Base-by-base conservation (phyloP, 2,329 filamentous ascomycete genomes). In the Ceratocystis papillata region DNA sequence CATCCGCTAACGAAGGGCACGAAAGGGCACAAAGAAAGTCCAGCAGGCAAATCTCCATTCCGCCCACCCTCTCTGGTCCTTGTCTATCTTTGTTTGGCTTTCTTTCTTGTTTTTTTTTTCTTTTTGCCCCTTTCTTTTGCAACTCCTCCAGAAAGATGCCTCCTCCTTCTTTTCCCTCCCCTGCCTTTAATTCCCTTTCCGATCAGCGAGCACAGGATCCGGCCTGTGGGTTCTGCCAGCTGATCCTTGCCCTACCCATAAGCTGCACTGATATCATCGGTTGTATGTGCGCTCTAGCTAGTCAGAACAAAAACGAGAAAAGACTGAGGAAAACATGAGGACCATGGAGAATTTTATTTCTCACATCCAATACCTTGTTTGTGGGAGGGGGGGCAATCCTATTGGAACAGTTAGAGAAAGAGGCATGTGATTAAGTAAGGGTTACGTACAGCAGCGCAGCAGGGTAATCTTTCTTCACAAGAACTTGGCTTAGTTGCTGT, bases 221-320 rank as follows among this genome's bases (percentile, higher is more conserved):
- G 2, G 25, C 22, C 53, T 57, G 25, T 57, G 25, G 25, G 22
- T 57, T 57, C 53, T 57, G 53, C 53, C 53, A 57, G 30, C 10
- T 33, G 53, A 57, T 30, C 53, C 53, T 22, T 57, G 25, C 53
- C 53, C 53, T 57, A 22, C 15, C 25, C 30, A 57, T 28, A 57
- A 25, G 53, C 25, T 57, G 53, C 53, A 57, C 53, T 57, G 53
- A 57, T 57, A 57, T 57, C 25, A 57, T 57, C 53, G 53, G 22
- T 17, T 30, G 25, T 57, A 57, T 57, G 22, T 57, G 53, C 53
- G 53, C 10, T 57, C 22, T 30, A 57, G 53, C 53, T 28, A 57
- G 15, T 2, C 6, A 55, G 50, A 12, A 55, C 17, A 0, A 55
- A 7, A 15, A 8, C 12, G 30, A 57, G 50, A 55, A 22, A 25